These are phyloP conservation scores for Lactarius indigo DNA, from an alignment of 768 basidiomycete genomes.

Conservation along the genomic window DNA sequence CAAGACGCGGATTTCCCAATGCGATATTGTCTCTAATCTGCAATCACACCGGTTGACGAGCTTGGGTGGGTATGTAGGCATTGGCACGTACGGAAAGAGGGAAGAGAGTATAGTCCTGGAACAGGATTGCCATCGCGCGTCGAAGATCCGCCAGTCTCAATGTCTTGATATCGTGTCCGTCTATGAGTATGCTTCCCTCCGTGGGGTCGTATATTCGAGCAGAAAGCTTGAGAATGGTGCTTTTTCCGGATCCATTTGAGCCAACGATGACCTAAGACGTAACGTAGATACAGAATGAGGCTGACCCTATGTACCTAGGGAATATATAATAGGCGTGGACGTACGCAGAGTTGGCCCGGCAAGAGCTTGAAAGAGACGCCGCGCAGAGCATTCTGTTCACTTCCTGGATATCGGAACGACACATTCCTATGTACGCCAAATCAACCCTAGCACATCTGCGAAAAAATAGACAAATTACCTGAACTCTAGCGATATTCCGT, in stretches of 20 bases:
- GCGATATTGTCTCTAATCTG: constrained; percentile 79
- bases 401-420: constrained; percentile 63
- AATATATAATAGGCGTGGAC: constrained; percentile 27
- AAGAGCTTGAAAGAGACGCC: constrained; percentile 68
- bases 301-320: not conserved
- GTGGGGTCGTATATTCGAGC: constrained; percentile 65
- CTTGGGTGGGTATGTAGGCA: not conserved
- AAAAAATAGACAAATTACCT: constrained; percentile 36
- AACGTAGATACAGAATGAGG: not conserved
- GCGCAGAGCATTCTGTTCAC: constrained; percentile 48
- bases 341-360: constrained; percentile 70
- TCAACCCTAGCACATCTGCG: constrained; percentile 28
- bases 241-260: constrained; percentile 74
- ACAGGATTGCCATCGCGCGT: constrained; percentile 66
- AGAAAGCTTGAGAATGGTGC: constrained; percentile 73
- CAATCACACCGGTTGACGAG: not conserved
- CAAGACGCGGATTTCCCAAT: constrained; percentile 59
- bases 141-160: constrained; percentile 61
- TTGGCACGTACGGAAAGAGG: constrained; percentile 61
- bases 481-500: constrained; percentile 55
- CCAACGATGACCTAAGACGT: constrained; percentile 65
- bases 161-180: constrained; percentile 57
- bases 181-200: constrained; percentile 65
- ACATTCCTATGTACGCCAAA: constrained; percentile 51
- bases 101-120: constrained; percentile 80